Evolutionary conservation across 495 filamentous ascomycete genomes (phyloP).

Genomic region (Aspergillus sclerotiicarbonarius): DNA sequence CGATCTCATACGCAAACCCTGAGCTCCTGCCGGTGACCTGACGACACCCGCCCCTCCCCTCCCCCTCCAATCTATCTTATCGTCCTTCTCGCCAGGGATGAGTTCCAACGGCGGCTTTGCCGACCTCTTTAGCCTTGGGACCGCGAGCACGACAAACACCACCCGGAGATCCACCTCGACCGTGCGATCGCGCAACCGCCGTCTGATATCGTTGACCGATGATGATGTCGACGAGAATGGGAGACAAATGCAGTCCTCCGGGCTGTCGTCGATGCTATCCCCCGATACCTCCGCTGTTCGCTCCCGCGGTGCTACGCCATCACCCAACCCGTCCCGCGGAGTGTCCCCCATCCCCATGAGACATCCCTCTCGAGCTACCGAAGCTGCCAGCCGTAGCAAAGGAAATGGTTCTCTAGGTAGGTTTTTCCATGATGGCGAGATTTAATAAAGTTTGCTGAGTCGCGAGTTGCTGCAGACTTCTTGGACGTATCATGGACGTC

Average conservation of each 20-base stretch:
- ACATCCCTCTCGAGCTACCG: slow-evolving; percentile 41
- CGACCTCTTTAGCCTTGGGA: slow-evolving; percentile 40
- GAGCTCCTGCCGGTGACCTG: slow-evolving; percentile 22
- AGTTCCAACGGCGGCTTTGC: slow-evolving; percentile 41
- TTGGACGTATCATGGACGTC: slow-evolving; percentile 55
- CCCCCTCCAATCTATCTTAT: slow-evolving; percentile 17
- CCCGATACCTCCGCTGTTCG: slow-evolving; percentile 28
- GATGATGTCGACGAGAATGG: slow-evolving; percentile 35
- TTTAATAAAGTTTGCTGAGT: slow-evolving; percentile 24
- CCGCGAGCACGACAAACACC: slow-evolving; percentile 30
- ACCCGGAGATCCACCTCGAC: slow-evolving; percentile 33
- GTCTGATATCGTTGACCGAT: slow-evolving; percentile 43
- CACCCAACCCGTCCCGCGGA: slow-evolving; percentile 43
- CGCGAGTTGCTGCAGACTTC: slow-evolving; percentile 41
- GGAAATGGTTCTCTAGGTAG: slow-evolving; percentile 31
- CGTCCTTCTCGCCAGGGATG: slow-evolving; percentile 38
- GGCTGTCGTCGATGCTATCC: slow-evolving; percentile 30
- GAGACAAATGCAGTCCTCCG: slow-evolving; percentile 32
- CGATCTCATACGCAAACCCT: slow-evolving; percentile 25
- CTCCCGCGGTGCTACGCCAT: slow-evolving; percentile 42
- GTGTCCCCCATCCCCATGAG: slow-evolving; percentile 49
- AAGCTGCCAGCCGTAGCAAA: slow-evolving; percentile 20
- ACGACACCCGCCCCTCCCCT: slow-evolving; percentile 22
- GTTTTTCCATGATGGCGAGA: slow-evolving; percentile 24
- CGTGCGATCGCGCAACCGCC: slow-evolving; percentile 45